phyloP scores from a whole-genome alignment of 306 rosid genomes.

The Begonia peltatifolia region DNA sequence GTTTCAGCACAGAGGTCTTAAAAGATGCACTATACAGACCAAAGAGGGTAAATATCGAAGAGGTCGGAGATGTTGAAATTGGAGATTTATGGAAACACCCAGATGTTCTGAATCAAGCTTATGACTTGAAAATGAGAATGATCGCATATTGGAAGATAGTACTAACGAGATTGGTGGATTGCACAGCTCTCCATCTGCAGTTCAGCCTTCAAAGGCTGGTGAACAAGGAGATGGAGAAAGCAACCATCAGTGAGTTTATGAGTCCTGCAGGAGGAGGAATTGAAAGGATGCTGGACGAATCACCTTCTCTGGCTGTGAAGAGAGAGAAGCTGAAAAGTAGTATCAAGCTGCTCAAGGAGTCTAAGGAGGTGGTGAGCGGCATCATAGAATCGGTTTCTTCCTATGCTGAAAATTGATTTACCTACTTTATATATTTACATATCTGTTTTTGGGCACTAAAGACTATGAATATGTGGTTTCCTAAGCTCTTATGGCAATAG shows the following conservation, averaged over 20 bases:
- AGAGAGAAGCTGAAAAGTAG: constrained; percentile 12
- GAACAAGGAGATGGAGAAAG: constrained; percentile 11
- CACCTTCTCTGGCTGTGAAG: constrained; percentile 10
- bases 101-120: constrained; percentile 10
- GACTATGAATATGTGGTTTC: too few relatives aligned
- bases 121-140: constrained; percentile 15
- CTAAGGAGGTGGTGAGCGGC: constrained; percentile 11
- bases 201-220: constrained; percentile 8
- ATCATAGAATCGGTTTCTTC: constrained; percentile 6
- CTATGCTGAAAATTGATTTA: too few relatives aligned
- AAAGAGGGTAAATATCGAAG: not conserved
- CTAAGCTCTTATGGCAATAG: too few relatives aligned
- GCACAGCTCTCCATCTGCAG: constrained; percentile 13
- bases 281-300: constrained; percentile 12
- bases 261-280: constrained; percentile 1
- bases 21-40: not conserved
- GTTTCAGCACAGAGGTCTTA: not conserved
- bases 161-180: constrained; percentile 13
- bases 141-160: constrained; percentile 12
- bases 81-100: constrained; percentile 9
- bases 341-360: constrained; percentile 10
- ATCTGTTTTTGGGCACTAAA: too few relatives aligned
- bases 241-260: constrained; percentile 9
- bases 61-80: not conserved
- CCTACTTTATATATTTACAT: too few relatives aligned